Percentiles rank a stretch among this genome's conserved stretches.
Conservation (phyloP, 495 filamentous ascomycete species). For the Bombardia bombarda region DNA sequence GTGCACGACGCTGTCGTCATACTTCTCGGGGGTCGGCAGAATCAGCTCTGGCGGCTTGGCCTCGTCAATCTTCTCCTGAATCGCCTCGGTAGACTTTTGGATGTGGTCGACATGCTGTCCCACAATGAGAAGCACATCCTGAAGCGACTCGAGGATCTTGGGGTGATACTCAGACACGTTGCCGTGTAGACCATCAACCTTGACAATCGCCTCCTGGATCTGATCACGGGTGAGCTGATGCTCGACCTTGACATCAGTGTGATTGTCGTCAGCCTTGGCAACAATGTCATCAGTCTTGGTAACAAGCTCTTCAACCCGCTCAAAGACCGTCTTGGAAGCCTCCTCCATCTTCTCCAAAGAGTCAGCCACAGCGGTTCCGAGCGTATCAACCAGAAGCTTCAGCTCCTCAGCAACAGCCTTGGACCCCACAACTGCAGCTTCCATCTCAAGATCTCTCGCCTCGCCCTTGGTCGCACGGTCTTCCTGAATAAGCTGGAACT, state of each 20-base stretch:
- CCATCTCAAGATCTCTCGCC: slow-evolving; percentile 55
- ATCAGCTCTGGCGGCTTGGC: slow-evolving; percentile 36
- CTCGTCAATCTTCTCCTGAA: slow-evolving; percentile 48
- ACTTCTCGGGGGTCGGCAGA: slow-evolving; percentile 35
- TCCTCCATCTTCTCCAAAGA: slow-evolving; percentile 74
- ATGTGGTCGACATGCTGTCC: slow-evolving; percentile 74
- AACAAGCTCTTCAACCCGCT: slow-evolving; percentile 66
- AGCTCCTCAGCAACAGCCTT: slow-evolving; percentile 81
- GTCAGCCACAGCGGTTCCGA: slow-evolving; percentile 76
- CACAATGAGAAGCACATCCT: slow-evolving; percentile 73
- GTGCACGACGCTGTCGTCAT: slow-evolving; percentile 58
- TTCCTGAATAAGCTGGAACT: slow-evolving; percentile 61
- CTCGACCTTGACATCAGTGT: slow-evolving; percentile 61
- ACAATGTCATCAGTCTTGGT: slow-evolving; percentile 70
- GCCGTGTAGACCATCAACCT: slow-evolving; percentile 67
- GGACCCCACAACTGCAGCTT: slow-evolving; percentile 60
- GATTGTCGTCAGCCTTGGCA: slow-evolving; percentile 67
- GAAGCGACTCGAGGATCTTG: slow-evolving; percentile 71
- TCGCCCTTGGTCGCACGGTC: slow-evolving; percentile 61
- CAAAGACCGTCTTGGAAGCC: slow-evolving; percentile 76
- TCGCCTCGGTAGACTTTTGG: slow-evolving; percentile 34
- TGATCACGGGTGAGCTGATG: slow-evolving; percentile 72
- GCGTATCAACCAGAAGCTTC: slow-evolving; percentile 70
- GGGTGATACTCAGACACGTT: slow-evolving; percentile 75
- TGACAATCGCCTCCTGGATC: slow-evolving; percentile 57